Conservation (phyloP, 2,329 filamentous ascomycete species). For the Cytospora paraplurivora region DNA sequence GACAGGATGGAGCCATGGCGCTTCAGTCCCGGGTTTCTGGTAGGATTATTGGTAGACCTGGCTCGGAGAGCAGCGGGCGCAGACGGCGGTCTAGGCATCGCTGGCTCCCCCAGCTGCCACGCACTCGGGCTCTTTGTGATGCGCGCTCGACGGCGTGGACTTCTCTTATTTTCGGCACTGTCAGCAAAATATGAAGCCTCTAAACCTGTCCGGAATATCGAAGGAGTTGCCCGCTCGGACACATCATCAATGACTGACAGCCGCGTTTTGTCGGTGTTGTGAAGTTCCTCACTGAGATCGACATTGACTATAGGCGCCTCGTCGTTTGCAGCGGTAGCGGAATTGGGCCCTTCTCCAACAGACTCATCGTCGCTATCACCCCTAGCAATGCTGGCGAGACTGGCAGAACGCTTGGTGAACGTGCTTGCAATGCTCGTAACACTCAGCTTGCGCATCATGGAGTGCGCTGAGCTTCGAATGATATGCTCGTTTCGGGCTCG, state of each 20-base stretch:
- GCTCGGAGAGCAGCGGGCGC: constrained; percentile 28
- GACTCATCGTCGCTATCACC: constrained; percentile 37
- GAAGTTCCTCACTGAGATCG: neutral
- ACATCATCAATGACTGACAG: constrained; percentile 24
- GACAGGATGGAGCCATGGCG: constrained; percentile 28
- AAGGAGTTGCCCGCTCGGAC: constrained; percentile 19
- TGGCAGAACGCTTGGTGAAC: constrained; percentile 72
- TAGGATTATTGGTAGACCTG: constrained; percentile 32
- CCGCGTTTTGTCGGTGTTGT: neutral
- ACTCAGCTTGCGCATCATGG: constrained; percentile 85
- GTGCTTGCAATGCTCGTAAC: constrained; percentile 77
- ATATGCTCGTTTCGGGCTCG: constrained; percentile 68
- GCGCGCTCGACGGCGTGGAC: constrained; percentile 18
- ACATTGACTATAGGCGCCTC: neutral
- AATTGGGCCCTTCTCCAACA: constrained; percentile 12
- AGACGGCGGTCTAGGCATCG: constrained; percentile 7
- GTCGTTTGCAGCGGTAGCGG: neutral
- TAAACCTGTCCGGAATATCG: constrained; percentile 4
- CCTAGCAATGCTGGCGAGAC: constrained; percentile 45
- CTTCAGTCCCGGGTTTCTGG: constrained; percentile 32
- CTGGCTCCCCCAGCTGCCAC: constrained; percentile 23
- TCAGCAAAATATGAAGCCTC: neutral
- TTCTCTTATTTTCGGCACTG: constrained; percentile 1
- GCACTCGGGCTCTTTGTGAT: constrained; percentile 25
- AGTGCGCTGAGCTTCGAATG: constrained; percentile 77